Percentiles rank a stretch among this genome's conserved stretches.
Conservation (phyloP, 2,329 filamentous ascomycete species). For the Macrophomina phaseolina region DNA sequence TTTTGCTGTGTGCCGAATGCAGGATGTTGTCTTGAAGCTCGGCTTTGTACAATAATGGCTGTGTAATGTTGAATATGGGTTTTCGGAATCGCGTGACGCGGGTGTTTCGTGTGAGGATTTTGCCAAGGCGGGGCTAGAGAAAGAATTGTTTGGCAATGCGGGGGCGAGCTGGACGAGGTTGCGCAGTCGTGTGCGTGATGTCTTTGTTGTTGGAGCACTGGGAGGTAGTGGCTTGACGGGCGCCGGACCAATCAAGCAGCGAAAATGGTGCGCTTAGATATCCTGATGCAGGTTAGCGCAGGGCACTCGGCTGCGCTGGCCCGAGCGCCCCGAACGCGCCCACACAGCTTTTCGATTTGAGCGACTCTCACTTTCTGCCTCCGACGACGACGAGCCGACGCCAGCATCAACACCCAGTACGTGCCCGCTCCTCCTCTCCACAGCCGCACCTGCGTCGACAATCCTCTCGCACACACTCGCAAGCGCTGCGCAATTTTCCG, state of each 20-base stretch:
- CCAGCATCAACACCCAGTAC: slow-evolving; percentile 27
- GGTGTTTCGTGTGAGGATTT: neutral
- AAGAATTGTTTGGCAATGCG: slow-evolving; percentile 10
- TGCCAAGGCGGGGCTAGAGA: slow-evolving; percentile 20
- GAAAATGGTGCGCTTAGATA: slow-evolving; percentile 2
- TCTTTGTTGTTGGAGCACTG: neutral
- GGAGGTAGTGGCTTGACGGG: slow-evolving; percentile 1
- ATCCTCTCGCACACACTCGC: neutral
- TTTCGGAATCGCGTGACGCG: slow-evolving; percentile 1
- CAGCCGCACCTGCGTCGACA: neutral
- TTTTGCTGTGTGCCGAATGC: slow-evolving; percentile 20
- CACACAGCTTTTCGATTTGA: slow-evolving; percentile 23
- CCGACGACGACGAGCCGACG: slow-evolving; percentile 28
- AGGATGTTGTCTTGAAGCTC: slow-evolving; percentile 19
- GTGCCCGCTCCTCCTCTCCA: slow-evolving; percentile 6
- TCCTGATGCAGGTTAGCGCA: neutral
- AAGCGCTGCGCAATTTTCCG: slow-evolving; percentile 2
- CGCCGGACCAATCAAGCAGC: slow-evolving; percentile 7
- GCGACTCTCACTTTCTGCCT: slow-evolving; percentile 19
- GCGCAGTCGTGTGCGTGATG: slow-evolving; percentile 1
- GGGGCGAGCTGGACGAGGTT: slow-evolving; percentile 2
- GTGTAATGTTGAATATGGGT: slow-evolving; percentile 15
- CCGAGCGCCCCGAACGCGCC: slow-evolving; percentile 21
- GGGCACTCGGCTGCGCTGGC: slow-evolving; percentile 8
- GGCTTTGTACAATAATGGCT: slow-evolving; percentile 21